Evolutionary conservation across 2,329 filamentous ascomycete genomes (phyloP).

Genomic region (Aaosphaeria arxii): DNA sequence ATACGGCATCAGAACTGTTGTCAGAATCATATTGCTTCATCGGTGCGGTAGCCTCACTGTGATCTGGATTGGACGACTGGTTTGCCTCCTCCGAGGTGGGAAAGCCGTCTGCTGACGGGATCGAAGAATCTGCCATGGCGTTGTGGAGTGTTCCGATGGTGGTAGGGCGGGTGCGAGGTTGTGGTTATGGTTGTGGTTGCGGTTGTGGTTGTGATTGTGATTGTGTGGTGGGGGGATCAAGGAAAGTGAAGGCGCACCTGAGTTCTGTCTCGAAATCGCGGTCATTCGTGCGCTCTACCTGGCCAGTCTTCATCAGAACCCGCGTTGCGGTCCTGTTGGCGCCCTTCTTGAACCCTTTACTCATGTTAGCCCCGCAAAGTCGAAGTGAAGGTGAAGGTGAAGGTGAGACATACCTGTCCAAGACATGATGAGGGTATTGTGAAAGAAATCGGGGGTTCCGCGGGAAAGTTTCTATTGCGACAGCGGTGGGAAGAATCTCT

Average conservation of each 20-base stretch:
- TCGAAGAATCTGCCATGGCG: no score
- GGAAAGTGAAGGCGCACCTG: constrained; percentile 52
- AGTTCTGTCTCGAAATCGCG: constrained; percentile 98
- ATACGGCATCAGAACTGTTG: no score
- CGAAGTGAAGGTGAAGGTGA: background rate
- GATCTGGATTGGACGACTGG: no score
- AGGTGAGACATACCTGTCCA: constrained; percentile 57
- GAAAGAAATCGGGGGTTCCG: constrained; percentile 6
- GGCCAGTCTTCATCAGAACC: constrained; percentile 99
- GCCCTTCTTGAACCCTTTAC: constrained; percentile 76
- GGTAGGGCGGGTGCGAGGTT: background rate
- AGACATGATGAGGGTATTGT: constrained; percentile 31
- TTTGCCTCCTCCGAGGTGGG: no score
- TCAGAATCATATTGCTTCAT: no score
- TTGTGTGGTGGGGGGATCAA: constrained; percentile 6
- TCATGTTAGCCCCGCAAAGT: background rate
- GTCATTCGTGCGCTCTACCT: constrained; percentile 98
- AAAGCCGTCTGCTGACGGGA: no score
- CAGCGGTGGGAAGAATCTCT: no score
- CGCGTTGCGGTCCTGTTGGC: constrained; percentile 98
- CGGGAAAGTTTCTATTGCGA: background rate
- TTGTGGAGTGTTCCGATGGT: no score
- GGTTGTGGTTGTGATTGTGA: background rate
- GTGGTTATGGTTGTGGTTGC: background rate
- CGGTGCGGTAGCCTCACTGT: no score